phyloP scores from a whole-genome alignment of 2,329 filamentous ascomycete species.

The Fusarium sp. region DNA sequence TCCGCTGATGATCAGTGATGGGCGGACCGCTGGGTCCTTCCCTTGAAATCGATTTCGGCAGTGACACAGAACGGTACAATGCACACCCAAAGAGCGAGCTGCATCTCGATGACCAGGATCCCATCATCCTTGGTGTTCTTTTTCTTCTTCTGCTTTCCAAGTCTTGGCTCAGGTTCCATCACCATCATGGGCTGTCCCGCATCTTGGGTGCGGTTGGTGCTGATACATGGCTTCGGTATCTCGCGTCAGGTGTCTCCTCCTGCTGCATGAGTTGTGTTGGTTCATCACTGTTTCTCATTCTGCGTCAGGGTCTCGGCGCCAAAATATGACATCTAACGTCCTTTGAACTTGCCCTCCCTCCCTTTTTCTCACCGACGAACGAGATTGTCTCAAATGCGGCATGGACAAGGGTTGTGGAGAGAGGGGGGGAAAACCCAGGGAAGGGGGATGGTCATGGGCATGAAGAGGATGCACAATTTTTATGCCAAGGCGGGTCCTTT shows the following conservation, averaged over 20 bases:
- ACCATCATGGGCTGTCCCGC: background rate
- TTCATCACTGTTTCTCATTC: background rate
- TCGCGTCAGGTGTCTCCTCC: background rate
- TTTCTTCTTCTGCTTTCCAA: background rate
- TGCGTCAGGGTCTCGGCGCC: background rate
- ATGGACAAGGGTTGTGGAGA: background rate
- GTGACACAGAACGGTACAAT: background rate
- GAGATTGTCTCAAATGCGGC: background rate
- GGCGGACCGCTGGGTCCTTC: background rate
- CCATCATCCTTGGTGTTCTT: background rate
- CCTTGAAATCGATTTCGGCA: background rate
- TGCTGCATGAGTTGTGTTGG: background rate
- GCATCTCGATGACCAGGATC: background rate
- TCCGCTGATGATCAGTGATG: background rate
- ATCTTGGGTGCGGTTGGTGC: background rate
- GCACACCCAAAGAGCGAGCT: background rate
- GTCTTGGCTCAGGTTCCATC: background rate
- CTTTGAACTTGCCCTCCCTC: background rate
- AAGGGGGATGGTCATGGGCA: background rate
- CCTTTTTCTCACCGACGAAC: background rate
- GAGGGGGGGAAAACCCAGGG: background rate
- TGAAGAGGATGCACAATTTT: background rate
- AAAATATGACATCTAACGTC: background rate
- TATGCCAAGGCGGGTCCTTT: background rate
- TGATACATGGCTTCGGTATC: background rate